Percentiles rank a stretch among this genome's conserved stretches.
These are phyloP conservation scores for Leishmania guyanensis DNA, from an alignment of 208 protist species.

Conservation along the genomic window DNA sequence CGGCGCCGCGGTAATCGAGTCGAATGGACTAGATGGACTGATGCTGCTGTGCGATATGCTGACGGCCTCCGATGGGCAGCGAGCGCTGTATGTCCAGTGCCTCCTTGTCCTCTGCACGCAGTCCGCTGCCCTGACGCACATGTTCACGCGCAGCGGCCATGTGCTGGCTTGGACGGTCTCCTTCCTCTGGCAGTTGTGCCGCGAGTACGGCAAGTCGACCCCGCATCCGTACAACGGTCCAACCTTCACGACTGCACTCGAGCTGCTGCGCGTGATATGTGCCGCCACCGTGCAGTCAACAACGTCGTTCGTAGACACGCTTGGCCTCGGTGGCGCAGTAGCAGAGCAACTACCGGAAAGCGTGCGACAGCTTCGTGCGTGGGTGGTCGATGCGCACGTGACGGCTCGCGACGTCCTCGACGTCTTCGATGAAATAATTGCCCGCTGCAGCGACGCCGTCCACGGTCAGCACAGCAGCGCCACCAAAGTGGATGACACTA, in stretches of 20 bases:
- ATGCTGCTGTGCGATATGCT: constrained; percentile 72
- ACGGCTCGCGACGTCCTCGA: constrained; percentile 33
- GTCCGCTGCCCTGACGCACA: constrained; percentile 49
- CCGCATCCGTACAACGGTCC: constrained; percentile 56
- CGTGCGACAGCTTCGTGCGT: constrained; percentile 28
- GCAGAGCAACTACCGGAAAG: constrained; percentile 22
- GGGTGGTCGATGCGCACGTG: constrained; percentile 30
- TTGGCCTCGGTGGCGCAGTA: not conserved
- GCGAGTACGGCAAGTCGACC: constrained; percentile 50
- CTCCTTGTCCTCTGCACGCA: constrained; percentile 50
- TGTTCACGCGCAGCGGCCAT: constrained; percentile 50
- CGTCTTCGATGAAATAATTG: constrained; percentile 22
- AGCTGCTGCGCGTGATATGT: constrained; percentile 40
- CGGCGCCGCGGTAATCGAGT: constrained; percentile 61
- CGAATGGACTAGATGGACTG: constrained; percentile 49
- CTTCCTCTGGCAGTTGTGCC: constrained; percentile 61
- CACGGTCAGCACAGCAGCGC: not conserved
- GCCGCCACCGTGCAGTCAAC: not conserved
- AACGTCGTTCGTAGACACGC: not conserved
- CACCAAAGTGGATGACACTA: constrained; percentile 1
- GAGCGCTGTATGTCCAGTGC: constrained; percentile 45
- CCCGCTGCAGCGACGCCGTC: not conserved
- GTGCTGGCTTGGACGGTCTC: constrained; percentile 65
- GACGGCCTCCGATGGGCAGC: constrained; percentile 54
- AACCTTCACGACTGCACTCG: constrained; percentile 58